These are phyloP conservation scores for Tulasnella sp. DNA, from an alignment of 768 basidiomycete species.

Conservation along the genomic window DNA sequence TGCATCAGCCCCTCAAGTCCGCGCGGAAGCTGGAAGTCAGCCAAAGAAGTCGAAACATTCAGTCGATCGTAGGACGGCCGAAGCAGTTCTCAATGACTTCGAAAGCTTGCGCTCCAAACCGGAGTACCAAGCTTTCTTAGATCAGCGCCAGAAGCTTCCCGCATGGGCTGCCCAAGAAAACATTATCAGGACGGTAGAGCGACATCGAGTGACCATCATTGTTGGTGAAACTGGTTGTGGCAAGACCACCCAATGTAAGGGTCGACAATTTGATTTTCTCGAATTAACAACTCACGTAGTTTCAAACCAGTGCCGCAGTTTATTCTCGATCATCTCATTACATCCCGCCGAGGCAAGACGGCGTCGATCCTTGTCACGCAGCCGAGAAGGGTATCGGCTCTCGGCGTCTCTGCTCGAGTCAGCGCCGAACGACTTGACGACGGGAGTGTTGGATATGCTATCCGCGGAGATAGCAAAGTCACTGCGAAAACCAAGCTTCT, in stretches of 20 bases:
- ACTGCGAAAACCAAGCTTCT: constrained; percentile 57
- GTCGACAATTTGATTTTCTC: background rate
- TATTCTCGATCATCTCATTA: constrained; percentile 73
- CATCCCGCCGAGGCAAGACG: constrained; percentile 43
- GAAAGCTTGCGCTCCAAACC: constrained; percentile 32
- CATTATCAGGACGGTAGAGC: constrained; percentile 48
- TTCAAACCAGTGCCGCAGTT: constrained; percentile 66
- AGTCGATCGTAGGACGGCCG: constrained; percentile 35
- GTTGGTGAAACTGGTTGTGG: constrained; percentile 91
- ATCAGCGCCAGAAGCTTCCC: constrained; percentile 51
- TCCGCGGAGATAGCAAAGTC: constrained; percentile 73
- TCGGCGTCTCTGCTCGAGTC: constrained; percentile 80
- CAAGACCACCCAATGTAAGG: constrained; percentile 76
- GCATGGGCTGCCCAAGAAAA: constrained; percentile 57
- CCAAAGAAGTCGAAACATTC: constrained; percentile 18
- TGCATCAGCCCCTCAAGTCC: background rate
- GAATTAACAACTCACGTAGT: background rate
- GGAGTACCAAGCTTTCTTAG: constrained; percentile 34
- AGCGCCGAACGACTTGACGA: constrained; percentile 68
- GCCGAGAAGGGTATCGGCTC: constrained; percentile 77
- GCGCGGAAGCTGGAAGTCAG: constrained; percentile 16
- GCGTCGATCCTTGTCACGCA: constrained; percentile 80
- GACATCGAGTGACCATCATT: constrained; percentile 61
- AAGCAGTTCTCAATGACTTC: constrained; percentile 43
- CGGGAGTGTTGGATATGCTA: constrained; percentile 76